These are phyloP conservation scores for Suillus discolor DNA, from an alignment of 768 basidiomycete genomes.

Conservation along the genomic window DNA sequence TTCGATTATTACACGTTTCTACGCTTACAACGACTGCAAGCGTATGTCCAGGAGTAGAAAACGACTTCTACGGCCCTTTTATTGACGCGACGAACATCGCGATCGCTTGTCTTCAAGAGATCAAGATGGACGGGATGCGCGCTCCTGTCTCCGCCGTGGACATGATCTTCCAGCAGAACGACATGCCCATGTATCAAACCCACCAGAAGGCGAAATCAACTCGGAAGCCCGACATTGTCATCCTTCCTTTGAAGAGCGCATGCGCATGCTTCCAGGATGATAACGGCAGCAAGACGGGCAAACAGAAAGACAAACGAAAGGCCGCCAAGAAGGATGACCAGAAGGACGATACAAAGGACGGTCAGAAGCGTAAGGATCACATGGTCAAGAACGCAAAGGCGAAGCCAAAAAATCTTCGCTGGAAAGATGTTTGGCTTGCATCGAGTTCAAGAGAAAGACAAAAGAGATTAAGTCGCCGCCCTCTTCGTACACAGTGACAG, in stretches of 20 bases:
- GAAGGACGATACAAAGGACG: too few species aligned
- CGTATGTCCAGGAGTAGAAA: background rate
- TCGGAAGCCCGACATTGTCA: slow-evolving; percentile 5
- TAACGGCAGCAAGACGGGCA: background rate
- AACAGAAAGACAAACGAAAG: too few species aligned
- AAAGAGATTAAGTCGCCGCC: too few species aligned
- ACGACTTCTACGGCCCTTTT: background rate
- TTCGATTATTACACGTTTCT: too few species aligned
- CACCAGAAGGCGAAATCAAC: background rate
- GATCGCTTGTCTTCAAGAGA: too few species aligned
- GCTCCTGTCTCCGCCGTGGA: background rate
- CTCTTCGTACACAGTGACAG: too few species aligned
- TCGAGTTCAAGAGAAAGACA: too few species aligned
- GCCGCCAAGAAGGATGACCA: too few species aligned
- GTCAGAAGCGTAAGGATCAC: too few species aligned
- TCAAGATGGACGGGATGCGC: too few species aligned
- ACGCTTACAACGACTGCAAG: background rate
- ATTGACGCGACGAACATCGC: background rate
- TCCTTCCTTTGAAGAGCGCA: background rate
- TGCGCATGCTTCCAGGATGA: too few species aligned
- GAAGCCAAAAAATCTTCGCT: background rate
- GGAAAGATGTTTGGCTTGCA: background rate
- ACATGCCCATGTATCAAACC: background rate
- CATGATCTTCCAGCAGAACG: background rate
- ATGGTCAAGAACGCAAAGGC: background rate